These are phyloP conservation scores for Curvularia spicifera DNA, from an alignment of 2,329 filamentous ascomycete genomes.

Conservation along the genomic window DNA sequence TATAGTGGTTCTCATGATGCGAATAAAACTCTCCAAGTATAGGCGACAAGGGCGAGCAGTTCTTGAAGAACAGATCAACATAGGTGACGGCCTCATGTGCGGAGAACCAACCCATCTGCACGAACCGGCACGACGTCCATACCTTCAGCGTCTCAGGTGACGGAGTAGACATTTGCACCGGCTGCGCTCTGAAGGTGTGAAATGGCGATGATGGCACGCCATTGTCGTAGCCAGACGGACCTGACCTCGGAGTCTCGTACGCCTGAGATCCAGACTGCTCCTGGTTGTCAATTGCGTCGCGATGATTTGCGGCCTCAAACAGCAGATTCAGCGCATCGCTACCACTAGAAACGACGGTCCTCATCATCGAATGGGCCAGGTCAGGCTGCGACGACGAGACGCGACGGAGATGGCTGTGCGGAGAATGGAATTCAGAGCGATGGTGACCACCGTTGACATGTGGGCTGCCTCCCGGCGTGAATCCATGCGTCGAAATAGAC, in stretches of 20 bases:
- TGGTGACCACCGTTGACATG: slow-evolving; percentile 30
- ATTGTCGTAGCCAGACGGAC: slow-evolving; percentile 34
- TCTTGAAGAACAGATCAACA: slow-evolving; percentile 60
- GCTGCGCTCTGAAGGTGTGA: slow-evolving; percentile 43
- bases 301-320: slow-evolving; percentile 57
- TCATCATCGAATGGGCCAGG: slow-evolving; percentile 53
- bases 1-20: slow-evolving; percentile 56
- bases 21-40: slow-evolving; percentile 59
- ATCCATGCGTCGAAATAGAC: slow-evolving; percentile 35
- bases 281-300: slow-evolving; percentile 46
- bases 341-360: slow-evolving; percentile 60
- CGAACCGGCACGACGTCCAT: slow-evolving; percentile 60
- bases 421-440: slow-evolving; percentile 41
- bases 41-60: slow-evolving; percentile 59
- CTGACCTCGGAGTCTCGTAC: slow-evolving; percentile 47
- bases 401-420: slow-evolving; percentile 37
- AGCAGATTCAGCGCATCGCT: slow-evolving; percentile 62
- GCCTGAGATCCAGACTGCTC: slow-evolving; percentile 45
- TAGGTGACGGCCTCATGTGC: slow-evolving; percentile 62
- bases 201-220: slow-evolving; percentile 37
- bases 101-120: slow-evolving; percentile 63
- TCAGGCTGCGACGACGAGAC: slow-evolving; percentile 45
- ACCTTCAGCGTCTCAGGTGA: slow-evolving; percentile 52
- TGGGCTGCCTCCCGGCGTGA: slow-evolving; percentile 37
- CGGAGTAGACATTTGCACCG: slow-evolving; percentile 49